Percentiles rank a stretch among this genome's conserved stretches.
Evolutionary conservation across 78 protist species (phyloP).

Genomic region (Ministeria vibrans): DNA sequence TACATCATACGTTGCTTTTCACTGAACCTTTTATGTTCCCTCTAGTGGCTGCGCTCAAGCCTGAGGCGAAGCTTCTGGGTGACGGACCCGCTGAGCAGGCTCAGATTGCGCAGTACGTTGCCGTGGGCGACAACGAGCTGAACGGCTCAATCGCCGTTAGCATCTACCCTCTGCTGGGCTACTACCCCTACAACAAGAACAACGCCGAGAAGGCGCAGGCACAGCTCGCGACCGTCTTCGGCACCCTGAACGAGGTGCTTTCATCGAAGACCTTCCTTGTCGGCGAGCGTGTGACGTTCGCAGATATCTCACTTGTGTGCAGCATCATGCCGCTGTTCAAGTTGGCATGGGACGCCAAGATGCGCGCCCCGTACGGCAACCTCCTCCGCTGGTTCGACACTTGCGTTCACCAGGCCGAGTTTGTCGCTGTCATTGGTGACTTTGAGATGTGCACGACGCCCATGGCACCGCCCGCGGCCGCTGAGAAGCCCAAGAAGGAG

Average conservation of each 20-base stretch:
- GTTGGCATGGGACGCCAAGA: background rate
- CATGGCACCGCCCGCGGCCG: background rate
- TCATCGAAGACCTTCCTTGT: constrained; percentile 51
- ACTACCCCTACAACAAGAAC: constrained; percentile 12
- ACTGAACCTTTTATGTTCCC: no score
- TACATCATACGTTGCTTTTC: constrained; percentile 21
- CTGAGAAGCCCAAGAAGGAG: constrained; percentile 47
- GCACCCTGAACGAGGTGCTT: constrained; percentile 36
- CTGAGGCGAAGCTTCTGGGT: constrained; percentile 49
- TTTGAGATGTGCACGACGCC: background rate
- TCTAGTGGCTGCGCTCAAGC: background rate
- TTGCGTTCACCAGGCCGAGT: constrained; percentile 64
- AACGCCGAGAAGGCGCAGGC: constrained; percentile 41
- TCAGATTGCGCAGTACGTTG: constrained; percentile 62
- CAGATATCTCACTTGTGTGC: constrained; percentile 65
- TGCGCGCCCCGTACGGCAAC: constrained; percentile 40
- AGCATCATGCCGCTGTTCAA: constrained; percentile 43
- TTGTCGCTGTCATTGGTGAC: constrained; percentile 62
- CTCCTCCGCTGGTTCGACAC: constrained; percentile 74
- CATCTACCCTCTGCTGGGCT: constrained; percentile 52
- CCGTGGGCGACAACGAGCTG: constrained; percentile 57
- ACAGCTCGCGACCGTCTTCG: constrained; percentile 31
- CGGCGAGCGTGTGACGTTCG: constrained; percentile 61
- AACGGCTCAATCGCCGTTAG: constrained; percentile 18
- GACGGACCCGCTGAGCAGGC: constrained; percentile 37